These are phyloP conservation scores for Botryotinia calthae DNA, from an alignment of 2,329 filamentous ascomycete species.

Conservation along the genomic window DNA sequence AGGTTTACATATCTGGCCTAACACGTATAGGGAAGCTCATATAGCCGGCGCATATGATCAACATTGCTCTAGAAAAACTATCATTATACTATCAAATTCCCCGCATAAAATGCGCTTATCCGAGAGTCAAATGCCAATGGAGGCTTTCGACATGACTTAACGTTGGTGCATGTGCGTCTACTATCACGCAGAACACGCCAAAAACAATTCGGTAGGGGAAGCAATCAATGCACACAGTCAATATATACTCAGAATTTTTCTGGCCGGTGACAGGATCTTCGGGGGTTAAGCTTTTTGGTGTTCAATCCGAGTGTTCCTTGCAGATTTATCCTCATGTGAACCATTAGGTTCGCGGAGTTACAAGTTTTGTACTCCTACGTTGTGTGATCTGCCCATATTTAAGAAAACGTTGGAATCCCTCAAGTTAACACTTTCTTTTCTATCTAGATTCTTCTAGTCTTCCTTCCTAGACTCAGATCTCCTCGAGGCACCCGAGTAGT, in stretches of 20 bases:
- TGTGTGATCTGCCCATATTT: not conserved
- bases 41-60: conserved; percentile 20
- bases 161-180: conserved; percentile 12
- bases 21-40: conserved; percentile 19
- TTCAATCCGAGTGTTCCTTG: conserved; percentile 16
- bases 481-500: not conserved
- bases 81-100: conserved; percentile 11
- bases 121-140: conserved; percentile 17
- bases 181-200: conserved; percentile 6
- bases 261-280: conserved; percentile 20
- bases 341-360: conserved; percentile 1
- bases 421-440: not conserved
- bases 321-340: conserved; percentile 17
- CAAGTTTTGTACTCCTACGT: not conserved
- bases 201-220: not conserved
- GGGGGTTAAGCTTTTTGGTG: conserved; percentile 12
- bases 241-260: conserved; percentile 4
- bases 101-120: conserved; percentile 6
- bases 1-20: conserved; percentile 11
- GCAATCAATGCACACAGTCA: conserved; percentile 17
- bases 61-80: conserved; percentile 13
- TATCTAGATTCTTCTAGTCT: not conserved
- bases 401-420: not conserved
- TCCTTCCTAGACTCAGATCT: not conserved
- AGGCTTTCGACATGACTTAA: not conserved